Evolutionary conservation across 441 rosid genomes (phyloP).

Genomic region (Jatropha podagrica): DNA sequence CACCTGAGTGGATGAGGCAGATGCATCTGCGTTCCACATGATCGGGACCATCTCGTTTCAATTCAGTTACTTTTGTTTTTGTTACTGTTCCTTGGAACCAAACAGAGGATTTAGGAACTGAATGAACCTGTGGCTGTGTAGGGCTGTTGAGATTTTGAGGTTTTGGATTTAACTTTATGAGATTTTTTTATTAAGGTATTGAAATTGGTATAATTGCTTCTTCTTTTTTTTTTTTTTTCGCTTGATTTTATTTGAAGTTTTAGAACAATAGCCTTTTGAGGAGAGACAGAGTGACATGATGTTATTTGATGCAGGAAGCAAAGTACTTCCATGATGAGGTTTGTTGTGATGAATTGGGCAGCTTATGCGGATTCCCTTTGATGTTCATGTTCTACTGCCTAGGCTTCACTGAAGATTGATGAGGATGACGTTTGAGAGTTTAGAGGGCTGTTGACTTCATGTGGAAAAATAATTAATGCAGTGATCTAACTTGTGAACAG

Average conservation of each 20-base stretch:
- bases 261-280: not conserved
- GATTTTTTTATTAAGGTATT: slow-evolving; percentile 20
- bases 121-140: slow-evolving; percentile 7
- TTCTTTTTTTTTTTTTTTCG: not conserved
- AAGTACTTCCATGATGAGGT: slow-evolving; percentile 4
- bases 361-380: slow-evolving; percentile 17
- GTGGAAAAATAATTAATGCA: slow-evolving; percentile 15
- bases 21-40: not conserved
- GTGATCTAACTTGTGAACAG: slow-evolving; percentile 33
- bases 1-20: not conserved
- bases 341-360: slow-evolving; percentile 13
- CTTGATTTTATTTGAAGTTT: not conserved
- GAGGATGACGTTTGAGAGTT: slow-evolving; percentile 24
- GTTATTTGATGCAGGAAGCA: slow-evolving; percentile 28
- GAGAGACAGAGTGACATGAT: not conserved
- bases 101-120: slow-evolving; percentile 8
- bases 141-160: slow-evolving; percentile 7
- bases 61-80: slow-evolving; percentile 2
- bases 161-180: slow-evolving; percentile 11
- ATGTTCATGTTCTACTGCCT: slow-evolving; percentile 19
- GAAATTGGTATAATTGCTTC: not conserved
- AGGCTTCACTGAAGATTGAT: slow-evolving; percentile 27
- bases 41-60: not conserved
- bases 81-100: not conserved
- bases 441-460: slow-evolving; percentile 12